Conservation (phyloP, 192 early-diverging fungal species). For the Podila horticola region DNA sequence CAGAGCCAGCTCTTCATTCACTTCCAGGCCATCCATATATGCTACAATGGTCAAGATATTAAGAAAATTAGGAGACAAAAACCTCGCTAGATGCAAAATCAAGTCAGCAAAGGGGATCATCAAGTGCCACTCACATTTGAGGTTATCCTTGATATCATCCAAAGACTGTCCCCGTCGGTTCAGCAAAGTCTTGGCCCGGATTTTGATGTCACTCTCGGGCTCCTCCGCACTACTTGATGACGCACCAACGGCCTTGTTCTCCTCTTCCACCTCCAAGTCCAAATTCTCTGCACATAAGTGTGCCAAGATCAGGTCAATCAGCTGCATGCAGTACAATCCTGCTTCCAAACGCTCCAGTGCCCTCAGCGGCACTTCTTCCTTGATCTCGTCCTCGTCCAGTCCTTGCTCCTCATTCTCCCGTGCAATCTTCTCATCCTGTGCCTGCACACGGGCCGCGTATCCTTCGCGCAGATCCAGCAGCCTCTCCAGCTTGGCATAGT, state of each 20-base stretch:
- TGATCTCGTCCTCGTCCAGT: conserved; percentile 61
- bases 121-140: conserved; percentile 49
- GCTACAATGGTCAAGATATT: conserved; percentile 1
- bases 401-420: conserved; percentile 53
- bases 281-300: conserved; percentile 67
- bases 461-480: conserved; percentile 79
- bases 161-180: conserved; percentile 57
- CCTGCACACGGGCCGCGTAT: conserved; percentile 71
- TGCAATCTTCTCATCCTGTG: conserved; percentile 66
- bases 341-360: conserved; percentile 80
- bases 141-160: conserved; percentile 52
- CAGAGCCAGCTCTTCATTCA: conserved; percentile 34
- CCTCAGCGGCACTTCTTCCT: conserved; percentile 68
- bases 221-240: not conserved
- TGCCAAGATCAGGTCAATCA: conserved; percentile 74
- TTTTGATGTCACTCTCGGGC: conserved; percentile 47
- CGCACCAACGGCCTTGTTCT: not conserved
- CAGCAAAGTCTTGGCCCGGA: conserved; percentile 47
- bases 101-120: not conserved
- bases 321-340: conserved; percentile 85
- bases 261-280: conserved; percentile 24
- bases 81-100: not conserved
- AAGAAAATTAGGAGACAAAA: not conserved
- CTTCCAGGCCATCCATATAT: conserved; percentile 39
- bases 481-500: conserved; percentile 85